Percentiles rank a stretch among this genome's conserved stretches.
These are phyloP conservation scores for Laguncularia racemosa DNA, from an alignment of 345 rosid genomes.

Conservation along the genomic window DNA sequence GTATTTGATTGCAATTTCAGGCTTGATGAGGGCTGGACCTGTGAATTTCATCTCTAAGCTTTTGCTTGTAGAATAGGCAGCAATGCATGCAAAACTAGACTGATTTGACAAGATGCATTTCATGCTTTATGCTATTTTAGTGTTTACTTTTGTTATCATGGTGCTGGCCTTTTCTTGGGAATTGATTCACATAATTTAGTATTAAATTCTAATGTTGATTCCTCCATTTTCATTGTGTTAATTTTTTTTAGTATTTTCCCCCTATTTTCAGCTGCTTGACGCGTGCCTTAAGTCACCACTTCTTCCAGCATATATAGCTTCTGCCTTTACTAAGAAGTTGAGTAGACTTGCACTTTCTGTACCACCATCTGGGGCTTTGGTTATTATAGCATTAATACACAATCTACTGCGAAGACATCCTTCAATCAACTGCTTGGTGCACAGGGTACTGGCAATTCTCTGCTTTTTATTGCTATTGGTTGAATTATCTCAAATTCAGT, in stretches of 20 bases:
- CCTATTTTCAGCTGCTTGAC: slow-evolving; percentile 74
- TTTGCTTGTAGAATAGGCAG: no score
- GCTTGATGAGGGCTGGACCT: no score
- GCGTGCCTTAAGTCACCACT: slow-evolving; percentile 88
- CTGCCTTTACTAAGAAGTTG: slow-evolving; percentile 85
- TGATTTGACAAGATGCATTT: no score
- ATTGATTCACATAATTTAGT: no score
- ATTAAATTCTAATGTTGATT: background rate
- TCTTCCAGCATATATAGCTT: slow-evolving; percentile 96
- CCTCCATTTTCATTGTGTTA: background rate
- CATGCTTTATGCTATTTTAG: no score
- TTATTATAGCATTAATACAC: slow-evolving; percentile 73
- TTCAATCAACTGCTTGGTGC: slow-evolving; percentile 89
- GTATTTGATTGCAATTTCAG: no score
- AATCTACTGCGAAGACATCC: slow-evolving; percentile 88
- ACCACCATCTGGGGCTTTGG: slow-evolving; percentile 82
- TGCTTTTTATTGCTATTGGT: no score
- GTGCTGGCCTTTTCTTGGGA: no score
- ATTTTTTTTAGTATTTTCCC: background rate
- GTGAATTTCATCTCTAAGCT: no score
- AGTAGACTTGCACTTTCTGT: slow-evolving; percentile 68
- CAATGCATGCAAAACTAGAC: no score
- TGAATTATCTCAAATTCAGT: no score
- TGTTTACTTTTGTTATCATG: no score
- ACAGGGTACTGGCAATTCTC: slow-evolving; percentile 33